Percentiles rank a stretch among this genome's conserved stretches.
Evolutionary conservation across 352 stramenopile species (phyloP).

Genomic region (Phytophthora constricta): DNA sequence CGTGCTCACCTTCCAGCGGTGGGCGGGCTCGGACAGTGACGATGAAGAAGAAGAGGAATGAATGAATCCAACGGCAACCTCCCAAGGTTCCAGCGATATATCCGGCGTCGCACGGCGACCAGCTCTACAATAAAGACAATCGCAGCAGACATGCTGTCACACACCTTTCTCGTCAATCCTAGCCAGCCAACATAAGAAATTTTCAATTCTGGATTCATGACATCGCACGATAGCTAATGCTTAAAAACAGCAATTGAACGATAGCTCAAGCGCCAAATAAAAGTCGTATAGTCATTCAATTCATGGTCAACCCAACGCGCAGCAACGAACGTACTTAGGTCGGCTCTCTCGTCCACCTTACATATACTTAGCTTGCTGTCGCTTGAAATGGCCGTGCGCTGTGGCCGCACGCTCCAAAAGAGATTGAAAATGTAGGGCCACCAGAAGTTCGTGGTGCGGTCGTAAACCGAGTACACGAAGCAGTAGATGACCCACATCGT

Average conservation of each 20-base stretch:
- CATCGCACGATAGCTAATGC: too few species aligned
- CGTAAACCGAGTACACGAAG: conserved; percentile 85
- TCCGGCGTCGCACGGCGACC: too few species aligned
- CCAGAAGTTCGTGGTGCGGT: conserved; percentile 86
- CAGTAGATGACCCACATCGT: conserved; percentile 84
- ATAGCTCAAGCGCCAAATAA: conserved; percentile 31
- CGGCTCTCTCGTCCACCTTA: conserved; percentile 20
- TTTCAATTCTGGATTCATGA: too few species aligned
- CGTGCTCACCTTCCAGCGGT: conserved; percentile 88
- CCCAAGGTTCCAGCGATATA: not conserved
- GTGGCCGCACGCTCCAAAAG: conserved; percentile 67
- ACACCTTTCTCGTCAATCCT: too few species aligned
- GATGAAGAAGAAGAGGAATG: conserved; percentile 27
- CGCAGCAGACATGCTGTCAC: not conserved
- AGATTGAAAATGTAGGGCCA: conserved; percentile 89
- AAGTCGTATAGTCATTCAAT: conserved; percentile 10
- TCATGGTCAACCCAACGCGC: conserved; percentile 7
- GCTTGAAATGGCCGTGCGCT: conserved; percentile 62
- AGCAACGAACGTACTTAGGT: not conserved
- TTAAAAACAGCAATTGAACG: too few species aligned
- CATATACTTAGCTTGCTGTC: conserved; percentile 36
- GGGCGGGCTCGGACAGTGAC: conserved; percentile 76
- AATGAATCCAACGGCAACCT: conserved; percentile 11
- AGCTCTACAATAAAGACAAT: conserved; percentile 2
- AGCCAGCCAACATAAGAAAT: conserved; percentile 26